A percentile compares a stretch with the other conserved stretches of the same genome.
Conservation (phyloP, 2,329 filamentous ascomycete genomes). For the Diplodia mutila region DNA sequence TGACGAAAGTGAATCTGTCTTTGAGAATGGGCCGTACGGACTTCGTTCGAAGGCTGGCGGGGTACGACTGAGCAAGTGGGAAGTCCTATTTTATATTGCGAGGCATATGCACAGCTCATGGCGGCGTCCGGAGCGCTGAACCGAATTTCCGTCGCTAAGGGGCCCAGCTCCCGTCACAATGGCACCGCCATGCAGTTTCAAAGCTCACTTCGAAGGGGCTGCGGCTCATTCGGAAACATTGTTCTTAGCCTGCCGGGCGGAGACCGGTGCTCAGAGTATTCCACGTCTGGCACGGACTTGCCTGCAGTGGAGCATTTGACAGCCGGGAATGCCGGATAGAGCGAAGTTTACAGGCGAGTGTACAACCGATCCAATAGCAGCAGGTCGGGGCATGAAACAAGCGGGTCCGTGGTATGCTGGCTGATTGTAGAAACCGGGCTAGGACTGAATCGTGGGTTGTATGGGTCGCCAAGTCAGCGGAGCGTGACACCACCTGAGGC, state of each 20-base stretch:
- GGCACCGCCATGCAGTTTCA: slow-evolving; percentile 14
- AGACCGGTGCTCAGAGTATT: background rate
- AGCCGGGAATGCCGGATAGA: slow-evolving; percentile 3
- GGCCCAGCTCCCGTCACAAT: background rate
- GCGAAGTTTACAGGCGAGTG: background rate
- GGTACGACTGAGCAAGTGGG: background rate
- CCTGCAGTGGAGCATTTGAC: slow-evolving; percentile 4
- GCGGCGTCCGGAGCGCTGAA: slow-evolving; percentile 12
- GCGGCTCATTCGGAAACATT: slow-evolving; percentile 7
- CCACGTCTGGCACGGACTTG: slow-evolving; percentile 10
- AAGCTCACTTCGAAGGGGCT: background rate
- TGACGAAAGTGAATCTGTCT: background rate
- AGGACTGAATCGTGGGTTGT: slow-evolving; percentile 14
- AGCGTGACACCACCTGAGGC: slow-evolving; percentile 11
- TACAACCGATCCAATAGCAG: background rate
- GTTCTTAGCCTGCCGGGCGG: slow-evolving; percentile 14
- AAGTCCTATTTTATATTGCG: background rate
- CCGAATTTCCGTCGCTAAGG: slow-evolving; percentile 15
- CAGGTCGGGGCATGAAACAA: background rate
- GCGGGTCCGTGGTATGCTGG: slow-evolving; percentile 14
- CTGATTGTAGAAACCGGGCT: slow-evolving; percentile 1
- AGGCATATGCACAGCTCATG: slow-evolving; percentile 3
- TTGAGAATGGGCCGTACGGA: background rate
- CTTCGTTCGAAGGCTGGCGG: background rate
- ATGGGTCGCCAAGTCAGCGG: slow-evolving; percentile 16